Base-by-base conservation (phyloP, 345 rosid species). In the Syzygium aromaticum region DNA sequence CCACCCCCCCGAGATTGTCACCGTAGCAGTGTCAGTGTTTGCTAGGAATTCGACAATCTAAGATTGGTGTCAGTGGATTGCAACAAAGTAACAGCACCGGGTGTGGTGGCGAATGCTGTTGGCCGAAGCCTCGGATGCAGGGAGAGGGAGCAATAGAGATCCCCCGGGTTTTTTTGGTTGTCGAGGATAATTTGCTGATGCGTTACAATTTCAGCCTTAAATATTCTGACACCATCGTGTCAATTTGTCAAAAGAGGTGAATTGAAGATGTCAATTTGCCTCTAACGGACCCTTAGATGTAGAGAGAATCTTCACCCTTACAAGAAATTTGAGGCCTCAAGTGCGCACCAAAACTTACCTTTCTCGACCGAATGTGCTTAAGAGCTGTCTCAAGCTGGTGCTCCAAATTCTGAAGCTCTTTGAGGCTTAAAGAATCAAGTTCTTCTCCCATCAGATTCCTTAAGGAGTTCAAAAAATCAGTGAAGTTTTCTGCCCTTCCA, bases 371-470 rank as follows among this genome's bases (percentile, higher is more conserved):
- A 30, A 94, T 89, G 89, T 93, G 95, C 89, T 96, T 96, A 86
- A 96, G 95, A 67, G 95, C 94, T 67, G 93, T 91, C 87, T 93
- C 96, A 67, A 95, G 93, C 90, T 97, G 98, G 21, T 94, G 96
- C 91, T 96, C 99, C 93, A 97, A 89, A 88, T 91, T 95, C 78
- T 96, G 98, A 85, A 96, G 96, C 88, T 94, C 97, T 89, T 94
- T 95, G 85, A 95, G 92, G 84, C 92, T 96, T 88, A 98, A 85
- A 30, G 93, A 54, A 16, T 94, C 97, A 85, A 98, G 93, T 78
- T 95, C 98, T 88, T 98, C 99, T 84, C 99, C 99, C 97, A 92
- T 93, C 87, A 93, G 93, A 90, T 98, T 93, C 95, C 99, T 98
- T 90, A 85, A 51, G 43, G 25, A 8, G 21, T 54, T 30, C 16